Conservation (phyloP, 2,329 filamentous ascomycete species). For the Malbranchea zuffiana region DNA sequence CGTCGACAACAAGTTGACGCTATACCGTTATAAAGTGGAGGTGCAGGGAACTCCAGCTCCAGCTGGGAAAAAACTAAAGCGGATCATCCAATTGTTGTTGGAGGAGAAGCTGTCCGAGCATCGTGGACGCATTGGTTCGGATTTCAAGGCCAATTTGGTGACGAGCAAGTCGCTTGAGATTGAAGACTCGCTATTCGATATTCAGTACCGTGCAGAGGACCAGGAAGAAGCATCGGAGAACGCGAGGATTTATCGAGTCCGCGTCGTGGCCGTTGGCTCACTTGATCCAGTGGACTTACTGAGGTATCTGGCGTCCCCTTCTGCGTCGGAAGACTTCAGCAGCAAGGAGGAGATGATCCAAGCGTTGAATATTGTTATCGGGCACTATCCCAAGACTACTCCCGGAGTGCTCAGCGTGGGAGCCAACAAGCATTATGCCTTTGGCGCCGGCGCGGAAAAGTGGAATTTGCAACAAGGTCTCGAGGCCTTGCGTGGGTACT, state of each 20-base stretch:
- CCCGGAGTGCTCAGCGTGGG: slow-evolving; percentile 37
- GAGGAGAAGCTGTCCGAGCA: slow-evolving; percentile 26
- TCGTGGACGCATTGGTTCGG: slow-evolving; percentile 27
- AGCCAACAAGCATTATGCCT: slow-evolving; percentile 44
- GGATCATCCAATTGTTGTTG: slow-evolving; percentile 39
- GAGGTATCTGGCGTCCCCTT: slow-evolving; percentile 33
- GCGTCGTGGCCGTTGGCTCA: slow-evolving; percentile 24
- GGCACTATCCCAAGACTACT: slow-evolving; percentile 37
- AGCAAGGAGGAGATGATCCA: slow-evolving; percentile 44
- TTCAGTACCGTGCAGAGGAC: slow-evolving; percentile 28
- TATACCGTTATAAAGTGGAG: slow-evolving; percentile 35
- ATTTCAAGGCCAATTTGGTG: slow-evolving; percentile 32
- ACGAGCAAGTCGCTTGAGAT: slow-evolving; percentile 22
- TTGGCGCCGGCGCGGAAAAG: slow-evolving; percentile 25
- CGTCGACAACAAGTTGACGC: slow-evolving; percentile 23
- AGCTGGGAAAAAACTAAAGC: slow-evolving; percentile 32
- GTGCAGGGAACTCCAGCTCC: slow-evolving; percentile 24
- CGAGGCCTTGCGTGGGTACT: slow-evolving; percentile 50
- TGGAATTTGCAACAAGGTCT: slow-evolving; percentile 41
- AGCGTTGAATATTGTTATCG: slow-evolving; percentile 48
- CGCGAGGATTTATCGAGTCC: slow-evolving; percentile 28
- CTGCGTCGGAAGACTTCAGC: slow-evolving; percentile 27
- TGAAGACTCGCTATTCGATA: slow-evolving; percentile 18
- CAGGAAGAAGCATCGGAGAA: slow-evolving; percentile 25
- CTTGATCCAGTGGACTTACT: slow-evolving; percentile 35